Percentiles rank a stretch among this genome's conserved stretches.
Evolutionary conservation across 2,329 filamentous ascomycete genomes (phyloP).

Genomic region (Golovinomyces cichoracearum): DNA sequence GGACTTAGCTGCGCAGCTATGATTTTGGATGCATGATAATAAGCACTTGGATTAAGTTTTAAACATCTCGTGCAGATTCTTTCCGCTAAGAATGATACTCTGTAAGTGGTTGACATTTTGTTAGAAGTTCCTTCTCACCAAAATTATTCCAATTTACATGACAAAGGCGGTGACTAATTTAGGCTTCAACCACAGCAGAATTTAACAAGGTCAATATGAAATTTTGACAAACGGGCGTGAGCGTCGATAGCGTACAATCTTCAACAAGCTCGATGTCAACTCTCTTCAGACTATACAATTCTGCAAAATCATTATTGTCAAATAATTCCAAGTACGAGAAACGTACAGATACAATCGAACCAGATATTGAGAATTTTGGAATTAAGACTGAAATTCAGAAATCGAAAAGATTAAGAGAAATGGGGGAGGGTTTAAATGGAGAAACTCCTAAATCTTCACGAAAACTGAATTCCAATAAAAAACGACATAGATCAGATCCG

Average conservation of each 20-base stretch:
- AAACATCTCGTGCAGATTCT: not conserved
- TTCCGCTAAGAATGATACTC: not conserved
- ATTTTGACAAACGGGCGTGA: too few relatives aligned
- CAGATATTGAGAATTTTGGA: slow-evolving; percentile 2
- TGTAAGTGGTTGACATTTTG: not conserved
- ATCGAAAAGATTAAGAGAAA: not conserved
- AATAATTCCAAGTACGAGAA: not conserved
- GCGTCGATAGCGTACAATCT: too few relatives aligned
- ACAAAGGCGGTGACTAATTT: too few relatives aligned
- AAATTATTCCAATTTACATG: too few relatives aligned
- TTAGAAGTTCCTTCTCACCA: too few relatives aligned
- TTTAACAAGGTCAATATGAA: too few relatives aligned
- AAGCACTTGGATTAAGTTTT: not conserved
- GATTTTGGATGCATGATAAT: not conserved
- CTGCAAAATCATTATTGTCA: slow-evolving; percentile 4
- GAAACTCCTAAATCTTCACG: not conserved
- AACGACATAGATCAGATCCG: slow-evolving; percentile 3
- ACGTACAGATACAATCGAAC: not conserved
- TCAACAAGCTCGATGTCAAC: not conserved
- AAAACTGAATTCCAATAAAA: not conserved
- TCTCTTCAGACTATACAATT: slow-evolving; percentile 9
- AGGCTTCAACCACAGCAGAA: too few relatives aligned
- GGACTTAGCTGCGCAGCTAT: not conserved
- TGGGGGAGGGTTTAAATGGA: slow-evolving; percentile 1
- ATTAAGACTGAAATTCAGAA: not conserved